These are phyloP conservation scores for Fusarium newnesense DNA, from an alignment of 2,329 filamentous ascomycete genomes.

Conservation along the genomic window DNA sequence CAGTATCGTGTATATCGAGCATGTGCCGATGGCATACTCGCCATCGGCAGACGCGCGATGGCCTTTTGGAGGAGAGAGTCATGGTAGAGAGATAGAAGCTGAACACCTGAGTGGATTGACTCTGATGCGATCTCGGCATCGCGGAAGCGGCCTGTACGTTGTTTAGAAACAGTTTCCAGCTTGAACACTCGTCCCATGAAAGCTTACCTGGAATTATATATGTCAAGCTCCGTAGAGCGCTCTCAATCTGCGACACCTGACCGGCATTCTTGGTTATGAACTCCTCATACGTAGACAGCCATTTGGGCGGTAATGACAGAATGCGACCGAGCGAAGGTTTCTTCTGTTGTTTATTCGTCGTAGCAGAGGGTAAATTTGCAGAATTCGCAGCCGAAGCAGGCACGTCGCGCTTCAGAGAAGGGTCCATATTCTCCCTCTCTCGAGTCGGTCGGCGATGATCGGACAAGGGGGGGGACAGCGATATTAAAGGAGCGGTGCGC, in stretches of 20 bases:
- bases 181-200: not conserved
- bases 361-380: slow-evolving; percentile 15
- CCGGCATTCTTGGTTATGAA: slow-evolving; percentile 96
- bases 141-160: slow-evolving; percentile 75
- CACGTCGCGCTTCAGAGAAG: slow-evolving; percentile 34
- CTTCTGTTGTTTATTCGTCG: slow-evolving; percentile 21
- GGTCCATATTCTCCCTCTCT: slow-evolving; percentile 27
- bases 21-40: slow-evolving; percentile 66
- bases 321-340: slow-evolving; percentile 48
- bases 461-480: slow-evolving; percentile 2
- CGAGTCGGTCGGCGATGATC: slow-evolving; percentile 1
- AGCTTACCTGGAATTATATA: slow-evolving; percentile 88
- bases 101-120: slow-evolving; percentile 87
- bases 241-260: slow-evolving; percentile 95
- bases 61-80: slow-evolving; percentile 81
- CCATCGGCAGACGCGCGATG: slow-evolving; percentile 67
- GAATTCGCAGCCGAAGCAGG: slow-evolving; percentile 36
- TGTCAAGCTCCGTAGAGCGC: slow-evolving; percentile 87
- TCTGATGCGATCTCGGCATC: slow-evolving; percentile 97
- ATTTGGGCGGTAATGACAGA: slow-evolving; percentile 70
- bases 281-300: slow-evolving; percentile 79
- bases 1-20: slow-evolving; percentile 75
- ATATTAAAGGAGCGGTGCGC: slow-evolving; percentile 24
- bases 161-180: slow-evolving; percentile 8
- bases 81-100: slow-evolving; percentile 92